Base-by-base conservation (phyloP, 352 stramenopile species). In the Pythium insidiosum region DNA sequence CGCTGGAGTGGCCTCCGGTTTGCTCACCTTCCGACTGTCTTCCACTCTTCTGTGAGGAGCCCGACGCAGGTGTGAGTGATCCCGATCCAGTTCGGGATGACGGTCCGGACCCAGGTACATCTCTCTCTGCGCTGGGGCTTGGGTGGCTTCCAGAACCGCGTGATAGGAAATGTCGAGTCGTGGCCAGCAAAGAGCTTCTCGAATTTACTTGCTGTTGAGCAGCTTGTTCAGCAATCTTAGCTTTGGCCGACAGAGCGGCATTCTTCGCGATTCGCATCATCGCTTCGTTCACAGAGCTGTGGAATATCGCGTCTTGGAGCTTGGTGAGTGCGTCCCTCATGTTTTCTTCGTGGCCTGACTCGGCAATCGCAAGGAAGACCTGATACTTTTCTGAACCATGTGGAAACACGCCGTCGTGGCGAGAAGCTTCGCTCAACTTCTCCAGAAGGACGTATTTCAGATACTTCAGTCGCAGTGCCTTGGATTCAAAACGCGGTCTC, bases 251-350 rank as follows among this genome's bases (percentile, higher is more conserved):
- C 30, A 92, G 46, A 6, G 79, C 79, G 20, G 79, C 79, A 37
- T 92, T 72, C 29, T 79, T 76, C 0, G 79, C 79, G 47, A 92
- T 87, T 31, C 74, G 67, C 76, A 92, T 85, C 57, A 86, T 87
- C 2, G 76, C 79, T 41, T 89, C 74, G 42, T 84, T 82, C 38
- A 88, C 63, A 7, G 73, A 84, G 53, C 58, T 73, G 25, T 73
- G 69, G 44, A 92, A 89, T 11, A 89, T 56, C 21, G 63, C 66
- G 29, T 86, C 60, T 50, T 88, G 76, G 9, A 89, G 44, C 35
- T 73, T 50, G 23, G 58, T 55, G 6, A 89, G 48, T 13, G 70
- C 68, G 4, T 53, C 58, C n/a, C 63, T 63, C 72, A 92, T 88
- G 24, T 65, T 52, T 19, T 63, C 53, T 23, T 70, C 62, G 20